Percentiles rank a stretch among this genome's conserved stretches.
phyloP scores from a whole-genome alignment of 345 rosid genomes.

The Cochlearia excelsa region DNA sequence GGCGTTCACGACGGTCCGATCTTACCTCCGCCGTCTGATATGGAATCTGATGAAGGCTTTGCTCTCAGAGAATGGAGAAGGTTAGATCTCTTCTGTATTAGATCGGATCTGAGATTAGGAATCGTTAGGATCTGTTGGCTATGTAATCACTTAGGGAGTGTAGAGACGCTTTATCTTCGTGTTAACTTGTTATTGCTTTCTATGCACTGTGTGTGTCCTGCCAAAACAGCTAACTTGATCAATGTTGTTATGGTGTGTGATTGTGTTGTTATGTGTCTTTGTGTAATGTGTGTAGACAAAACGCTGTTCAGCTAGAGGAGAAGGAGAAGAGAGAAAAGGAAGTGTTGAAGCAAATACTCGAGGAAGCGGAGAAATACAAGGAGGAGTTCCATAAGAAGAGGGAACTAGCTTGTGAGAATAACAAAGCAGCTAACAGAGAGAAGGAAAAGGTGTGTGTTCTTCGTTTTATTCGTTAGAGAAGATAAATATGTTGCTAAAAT shows the following conservation, averaged over 20 bases:
- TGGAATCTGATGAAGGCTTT: slow-evolving; percentile 56
- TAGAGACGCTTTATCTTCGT: too few relatives aligned
- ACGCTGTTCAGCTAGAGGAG: slow-evolving; percentile 64
- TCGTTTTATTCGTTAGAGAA: not conserved
- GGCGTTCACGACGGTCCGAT: slow-evolving; percentile 54
- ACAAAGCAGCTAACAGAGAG: slow-evolving; percentile 62
- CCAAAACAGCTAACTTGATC: not conserved
- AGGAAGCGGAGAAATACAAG: slow-evolving; percentile 64
- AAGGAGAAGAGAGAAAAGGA: slow-evolving; percentile 79
- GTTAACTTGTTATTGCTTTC: too few relatives aligned
- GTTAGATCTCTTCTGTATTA: slow-evolving; percentile 39
- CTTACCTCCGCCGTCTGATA: slow-evolving; percentile 54
- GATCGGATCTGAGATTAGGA: slow-evolving; percentile 21
- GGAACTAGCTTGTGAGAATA: slow-evolving; percentile 51
- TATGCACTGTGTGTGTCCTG: too few relatives aligned
- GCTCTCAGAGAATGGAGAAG: slow-evolving; percentile 85
- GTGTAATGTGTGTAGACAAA: slow-evolving; percentile 44
- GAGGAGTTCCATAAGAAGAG: slow-evolving; percentile 60
- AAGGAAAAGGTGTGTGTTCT: slow-evolving; percentile 57
- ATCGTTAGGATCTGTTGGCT: not conserved
- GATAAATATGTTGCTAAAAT: not conserved
- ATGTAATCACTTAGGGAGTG: not conserved
- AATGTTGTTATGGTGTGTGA: slow-evolving; percentile 26
- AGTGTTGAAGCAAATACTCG: slow-evolving; percentile 49
- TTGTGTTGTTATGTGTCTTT: not conserved